Evolutionary conservation across 2,329 filamentous ascomycete genomes (phyloP).

Genomic region (Ophiostoma sp.): DNA sequence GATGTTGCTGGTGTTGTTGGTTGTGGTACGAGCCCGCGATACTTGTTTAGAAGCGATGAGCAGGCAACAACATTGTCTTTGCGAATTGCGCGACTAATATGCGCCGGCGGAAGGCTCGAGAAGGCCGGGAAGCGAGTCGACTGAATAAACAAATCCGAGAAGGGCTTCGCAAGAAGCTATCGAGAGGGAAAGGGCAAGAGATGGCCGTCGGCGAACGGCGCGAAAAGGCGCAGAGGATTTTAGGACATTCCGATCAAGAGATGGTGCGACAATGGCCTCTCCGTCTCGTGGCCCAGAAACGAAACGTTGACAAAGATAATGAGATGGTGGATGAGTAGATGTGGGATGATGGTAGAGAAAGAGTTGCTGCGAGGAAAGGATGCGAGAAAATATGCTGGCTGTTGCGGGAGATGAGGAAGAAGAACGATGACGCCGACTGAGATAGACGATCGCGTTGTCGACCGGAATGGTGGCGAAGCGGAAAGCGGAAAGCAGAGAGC

Average conservation of each 20-base stretch:
- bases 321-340: constrained; percentile 4
- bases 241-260: constrained; percentile 22
- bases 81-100: constrained; percentile 6
- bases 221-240: constrained; percentile 18
- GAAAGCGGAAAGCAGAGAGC: not conserved
- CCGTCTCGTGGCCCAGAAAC: constrained; percentile 5
- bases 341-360: not conserved
- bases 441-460: constrained; percentile 6
- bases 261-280: constrained; percentile 3
- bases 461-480: constrained; percentile 2
- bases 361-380: constrained; percentile 1
- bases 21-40: no score
- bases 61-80: constrained; percentile 22
- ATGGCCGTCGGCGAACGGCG: not conserved
- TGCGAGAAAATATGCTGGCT: constrained; percentile 11
- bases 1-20: not conserved
- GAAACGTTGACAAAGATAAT: not conserved
- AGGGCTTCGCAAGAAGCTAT: not conserved
- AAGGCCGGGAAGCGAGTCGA: not conserved
- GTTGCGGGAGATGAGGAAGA: not conserved
- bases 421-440: not conserved
- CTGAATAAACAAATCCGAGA: not conserved
- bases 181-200: not conserved
- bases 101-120: not conserved
- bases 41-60: constrained; percentile 9